Evolutionary conservation across 2,329 filamentous ascomycete species (phyloP).

Genomic region (Ascochyta koolunga): DNA sequence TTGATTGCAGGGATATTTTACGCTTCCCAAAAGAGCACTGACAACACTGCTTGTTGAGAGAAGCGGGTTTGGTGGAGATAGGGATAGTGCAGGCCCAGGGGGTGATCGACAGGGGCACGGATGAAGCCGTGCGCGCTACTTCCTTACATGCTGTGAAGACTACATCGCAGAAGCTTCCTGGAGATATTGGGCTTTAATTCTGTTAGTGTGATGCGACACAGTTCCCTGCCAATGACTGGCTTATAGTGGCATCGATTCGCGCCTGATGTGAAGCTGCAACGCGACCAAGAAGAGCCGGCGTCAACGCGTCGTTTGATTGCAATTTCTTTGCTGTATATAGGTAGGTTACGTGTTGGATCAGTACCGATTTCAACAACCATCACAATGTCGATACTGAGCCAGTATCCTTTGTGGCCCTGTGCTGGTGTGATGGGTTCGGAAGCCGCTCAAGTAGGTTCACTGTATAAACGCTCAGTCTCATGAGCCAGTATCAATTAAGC

Average conservation of each 20-base stretch:
- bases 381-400: too few relatives aligned
- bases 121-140: neutral
- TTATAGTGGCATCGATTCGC: neutral
- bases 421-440: too few relatives aligned
- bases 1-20: neutral
- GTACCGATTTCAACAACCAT: too few relatives aligned
- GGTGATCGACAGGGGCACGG: slow-evolving; percentile 18
- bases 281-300: neutral
- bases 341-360: neutral
- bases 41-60: neutral
- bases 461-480: too few relatives aligned
- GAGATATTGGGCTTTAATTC: neutral
- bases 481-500: too few relatives aligned
- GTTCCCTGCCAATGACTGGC: neutral
- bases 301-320: neutral
- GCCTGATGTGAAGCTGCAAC: neutral
- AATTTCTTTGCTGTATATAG: neutral
- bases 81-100: neutral
- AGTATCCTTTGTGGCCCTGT: too few relatives aligned
- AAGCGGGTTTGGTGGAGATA: neutral
- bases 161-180: neutral
- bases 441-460: too few relatives aligned
- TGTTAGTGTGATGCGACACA: neutral
- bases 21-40: neutral
- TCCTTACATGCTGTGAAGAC: neutral